These are phyloP conservation scores for Solanum sparsipilum DNA, from an alignment of 257 asterid genomes.

Conservation along the genomic window DNA sequence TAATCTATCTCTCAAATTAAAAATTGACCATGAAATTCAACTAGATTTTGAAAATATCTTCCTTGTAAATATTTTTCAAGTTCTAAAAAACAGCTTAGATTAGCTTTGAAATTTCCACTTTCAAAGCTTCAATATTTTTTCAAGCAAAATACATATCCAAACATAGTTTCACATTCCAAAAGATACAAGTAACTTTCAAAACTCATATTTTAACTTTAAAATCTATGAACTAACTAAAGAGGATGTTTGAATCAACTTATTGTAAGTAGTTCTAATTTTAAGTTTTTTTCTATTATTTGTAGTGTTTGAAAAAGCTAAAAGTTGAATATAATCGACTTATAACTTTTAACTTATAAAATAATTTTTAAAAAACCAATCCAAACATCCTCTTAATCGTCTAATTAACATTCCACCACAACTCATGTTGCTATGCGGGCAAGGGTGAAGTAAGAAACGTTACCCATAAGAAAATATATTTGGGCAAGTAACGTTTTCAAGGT, in stretches of 20 bases:
- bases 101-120: not conserved
- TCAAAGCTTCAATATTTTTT: too few relatives aligned
- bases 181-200: too few relatives aligned
- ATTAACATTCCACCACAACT: too few relatives aligned
- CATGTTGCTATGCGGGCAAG: not conserved
- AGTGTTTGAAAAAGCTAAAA: too few relatives aligned
- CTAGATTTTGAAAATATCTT: not conserved
- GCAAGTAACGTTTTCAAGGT: not conserved
- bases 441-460: not conserved
- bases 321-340: too few relatives aligned
- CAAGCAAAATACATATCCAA: too few relatives aligned
- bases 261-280: too few relatives aligned
- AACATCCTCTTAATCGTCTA: rapidly evolving
- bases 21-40: not conserved
- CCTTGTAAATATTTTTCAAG: not conserved
- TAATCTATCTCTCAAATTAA: not conserved
- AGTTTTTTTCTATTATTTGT: too few relatives aligned
- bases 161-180: not conserved
- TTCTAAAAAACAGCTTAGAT: not conserved
- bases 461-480: not conserved
- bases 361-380: too few relatives aligned
- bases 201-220: not conserved
- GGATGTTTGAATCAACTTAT: too few relatives aligned
- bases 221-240: not conserved
- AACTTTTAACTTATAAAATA: too few relatives aligned